phyloP scores from a whole-genome alignment of 257 asterid species.

The Apocynum venetum region DNA sequence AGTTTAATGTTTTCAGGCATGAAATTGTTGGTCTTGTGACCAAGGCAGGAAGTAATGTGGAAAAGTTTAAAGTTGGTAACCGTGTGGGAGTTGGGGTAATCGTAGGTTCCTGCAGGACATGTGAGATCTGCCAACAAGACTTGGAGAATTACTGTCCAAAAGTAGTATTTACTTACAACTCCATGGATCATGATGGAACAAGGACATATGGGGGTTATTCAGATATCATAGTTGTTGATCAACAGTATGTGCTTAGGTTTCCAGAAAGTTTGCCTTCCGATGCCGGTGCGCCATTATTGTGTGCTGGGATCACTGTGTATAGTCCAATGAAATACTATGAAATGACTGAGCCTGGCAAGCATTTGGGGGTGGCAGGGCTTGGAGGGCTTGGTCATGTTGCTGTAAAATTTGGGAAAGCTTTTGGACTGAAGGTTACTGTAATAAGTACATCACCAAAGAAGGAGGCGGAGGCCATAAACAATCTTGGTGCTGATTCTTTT shows the following conservation, averaged over 20 bases:
- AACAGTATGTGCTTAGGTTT: slow-evolving; percentile 44
- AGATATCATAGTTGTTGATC: slow-evolving; percentile 48
- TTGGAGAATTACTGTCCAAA: slow-evolving; percentile 57
- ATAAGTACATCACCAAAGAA: slow-evolving; percentile 54
- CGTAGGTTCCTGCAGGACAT: slow-evolving; percentile 50
- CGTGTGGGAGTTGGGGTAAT: slow-evolving; percentile 66
- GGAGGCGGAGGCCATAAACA: slow-evolving; percentile 43
- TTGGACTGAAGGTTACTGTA: slow-evolving; percentile 62
- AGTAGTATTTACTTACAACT: slow-evolving; percentile 38
- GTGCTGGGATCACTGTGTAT: slow-evolving; percentile 69
- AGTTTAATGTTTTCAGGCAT: slow-evolving; percentile 30
- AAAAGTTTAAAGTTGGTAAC: slow-evolving; percentile 49
- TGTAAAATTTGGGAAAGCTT: slow-evolving; percentile 65
- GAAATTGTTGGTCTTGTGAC: slow-evolving; percentile 62
- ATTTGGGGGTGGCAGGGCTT: slow-evolving; percentile 62
- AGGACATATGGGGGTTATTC: slow-evolving; percentile 67
- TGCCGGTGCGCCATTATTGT: slow-evolving; percentile 54
- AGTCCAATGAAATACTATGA: slow-evolving; percentile 63
- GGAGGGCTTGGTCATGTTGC: slow-evolving; percentile 80
- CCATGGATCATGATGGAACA: slow-evolving; percentile 42
- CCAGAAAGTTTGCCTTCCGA: slow-evolving; percentile 52
- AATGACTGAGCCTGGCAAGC: slow-evolving; percentile 54
- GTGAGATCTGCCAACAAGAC: slow-evolving; percentile 46
- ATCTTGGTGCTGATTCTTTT: slow-evolving; percentile 59
- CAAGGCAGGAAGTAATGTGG: slow-evolving; percentile 41